Evolutionary conservation across 1,284 basidiomycete species (phyloP).

Genomic region (Xerocomus cyaneibrunnescens): DNA sequence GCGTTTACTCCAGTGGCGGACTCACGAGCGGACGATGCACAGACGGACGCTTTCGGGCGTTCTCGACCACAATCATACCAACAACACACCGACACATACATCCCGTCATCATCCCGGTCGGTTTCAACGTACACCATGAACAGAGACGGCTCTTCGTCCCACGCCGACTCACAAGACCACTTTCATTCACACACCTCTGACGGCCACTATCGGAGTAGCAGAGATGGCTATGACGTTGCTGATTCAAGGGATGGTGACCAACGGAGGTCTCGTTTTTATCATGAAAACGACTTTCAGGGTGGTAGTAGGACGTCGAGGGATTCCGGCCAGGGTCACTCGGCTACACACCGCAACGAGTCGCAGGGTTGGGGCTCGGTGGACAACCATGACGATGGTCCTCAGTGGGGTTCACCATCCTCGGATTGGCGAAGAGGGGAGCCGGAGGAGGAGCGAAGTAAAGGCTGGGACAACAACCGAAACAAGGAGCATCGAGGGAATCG

Average conservation of each 20-base stretch:
- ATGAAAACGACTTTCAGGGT: slow-evolving; percentile 41
- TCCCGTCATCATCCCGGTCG: slow-evolving; percentile 45
- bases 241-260: slow-evolving; percentile 45
- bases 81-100: slow-evolving; percentile 49
- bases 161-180: slow-evolving; percentile 52
- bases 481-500: slow-evolving; percentile 32
- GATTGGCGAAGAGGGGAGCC: slow-evolving; percentile 36
- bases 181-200: slow-evolving; percentile 49
- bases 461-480: slow-evolving; percentile 30
- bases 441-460: slow-evolving; percentile 33
- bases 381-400: slow-evolving; percentile 41
- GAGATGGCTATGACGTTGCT: slow-evolving; percentile 48
- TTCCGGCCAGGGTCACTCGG: slow-evolving; percentile 44
- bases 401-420: slow-evolving; percentile 45
- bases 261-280: slow-evolving; percentile 42
- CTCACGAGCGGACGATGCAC: slow-evolving; percentile 50
- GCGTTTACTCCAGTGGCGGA: slow-evolving; percentile 40
- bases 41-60: slow-evolving; percentile 44
- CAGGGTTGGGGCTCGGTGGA: slow-evolving; percentile 39
- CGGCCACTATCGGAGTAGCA: slow-evolving; percentile 47
- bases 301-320: slow-evolving; percentile 42
- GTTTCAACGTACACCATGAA: slow-evolving; percentile 42
- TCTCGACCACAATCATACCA: slow-evolving; percentile 41
- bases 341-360: slow-evolving; percentile 44
- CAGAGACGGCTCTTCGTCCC: slow-evolving; percentile 51